These are phyloP conservation scores for Eutreptiella sp. DNA, from an alignment of 208 protist genomes.

Conservation along the genomic window DNA sequence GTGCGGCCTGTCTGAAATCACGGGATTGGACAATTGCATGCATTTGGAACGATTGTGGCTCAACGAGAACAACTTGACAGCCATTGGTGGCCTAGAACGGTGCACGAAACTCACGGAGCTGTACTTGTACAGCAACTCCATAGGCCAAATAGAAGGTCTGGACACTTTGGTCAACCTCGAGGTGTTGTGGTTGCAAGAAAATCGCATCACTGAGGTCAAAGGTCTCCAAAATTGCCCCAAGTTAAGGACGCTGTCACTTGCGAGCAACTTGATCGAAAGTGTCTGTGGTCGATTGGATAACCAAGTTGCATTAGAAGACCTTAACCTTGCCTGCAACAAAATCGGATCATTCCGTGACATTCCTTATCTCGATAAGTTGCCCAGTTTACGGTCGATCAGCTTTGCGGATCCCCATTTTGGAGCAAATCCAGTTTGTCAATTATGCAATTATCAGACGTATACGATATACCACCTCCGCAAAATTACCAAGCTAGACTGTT, in stretches of 20 bases:
- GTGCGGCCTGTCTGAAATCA: background rate
- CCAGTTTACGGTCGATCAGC: constrained; percentile 57
- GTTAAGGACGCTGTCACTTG: constrained; percentile 66
- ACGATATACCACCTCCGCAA: constrained; percentile 56
- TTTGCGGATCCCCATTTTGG: constrained; percentile 81
- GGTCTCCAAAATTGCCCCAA: constrained; percentile 56
- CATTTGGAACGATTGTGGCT: constrained; percentile 27
- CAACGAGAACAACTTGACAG: constrained; percentile 21
- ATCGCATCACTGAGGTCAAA: constrained; percentile 62
- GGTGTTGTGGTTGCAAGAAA: constrained; percentile 79
- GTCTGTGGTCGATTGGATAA: constrained; percentile 46
- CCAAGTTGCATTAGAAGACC: constrained; percentile 51
- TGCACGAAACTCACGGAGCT: constrained; percentile 20
- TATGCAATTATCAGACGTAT: constrained; percentile 89
- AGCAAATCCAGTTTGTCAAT: constrained; percentile 71
- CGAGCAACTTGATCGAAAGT: constrained; percentile 57
- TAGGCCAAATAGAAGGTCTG: constrained; percentile 68
- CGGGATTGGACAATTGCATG: constrained; percentile 3
- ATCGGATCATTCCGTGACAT: constrained; percentile 76
- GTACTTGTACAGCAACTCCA: constrained; percentile 44
- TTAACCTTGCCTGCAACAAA: constrained; percentile 77
- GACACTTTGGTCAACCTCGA: constrained; percentile 55
- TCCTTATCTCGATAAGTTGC: constrained; percentile 55
- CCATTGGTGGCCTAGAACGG: constrained; percentile 26
- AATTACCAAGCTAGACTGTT: constrained; percentile 68